Base-by-base conservation (phyloP, 1,284 basidiomycete genomes). In the Marasmius fiardii region DNA sequence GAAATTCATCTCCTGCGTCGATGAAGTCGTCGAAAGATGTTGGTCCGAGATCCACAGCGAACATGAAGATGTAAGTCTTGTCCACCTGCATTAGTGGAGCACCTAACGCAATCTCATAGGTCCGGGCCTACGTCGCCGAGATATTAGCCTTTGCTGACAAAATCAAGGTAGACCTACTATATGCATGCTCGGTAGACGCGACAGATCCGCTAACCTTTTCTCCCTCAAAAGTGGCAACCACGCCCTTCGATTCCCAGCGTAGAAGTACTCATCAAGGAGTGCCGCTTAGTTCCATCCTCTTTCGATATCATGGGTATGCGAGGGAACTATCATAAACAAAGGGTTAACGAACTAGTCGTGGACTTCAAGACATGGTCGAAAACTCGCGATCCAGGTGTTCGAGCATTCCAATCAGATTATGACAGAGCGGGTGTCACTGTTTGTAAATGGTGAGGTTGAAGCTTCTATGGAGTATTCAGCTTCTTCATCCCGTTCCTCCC, bases 381-480 rank as follows among this genome's bases (percentile, higher is more conserved):
- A 60, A 76, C 88, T 67, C 80, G 93, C 58, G 66, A 85, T 4
- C 82, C 90, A 37, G 90, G 91, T 3, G 81, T 85, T 35, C 82
- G 86, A 47, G 91, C 90, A 7, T 85, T 88, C 63, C 84, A 90
- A 65, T 94, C 91, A 3, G 85, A 80, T 16, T 95, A 95, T 65
- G 93, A 96, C 67, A 83, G 85, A 77, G 85, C 47, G 56, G 33
- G 53, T 39, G 12, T 58, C 43, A 56, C 20, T 41, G 28, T 33
- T 26, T 44, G 20, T 20, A 51, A 44, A 56, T 53, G 50, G 31
- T 55, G 16, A 41, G 21, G 26, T 14, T 23, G 26, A 14, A 18
- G 12, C 5, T 28, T 20, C 28, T 12, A 39, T 45, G 34, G 45
- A 34, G 50, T 43, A 51, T 51, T 34, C 63, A 84, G 85, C 59